Conservation (phyloP, 345 rosid species). For the Trapa bicornis region DNA sequence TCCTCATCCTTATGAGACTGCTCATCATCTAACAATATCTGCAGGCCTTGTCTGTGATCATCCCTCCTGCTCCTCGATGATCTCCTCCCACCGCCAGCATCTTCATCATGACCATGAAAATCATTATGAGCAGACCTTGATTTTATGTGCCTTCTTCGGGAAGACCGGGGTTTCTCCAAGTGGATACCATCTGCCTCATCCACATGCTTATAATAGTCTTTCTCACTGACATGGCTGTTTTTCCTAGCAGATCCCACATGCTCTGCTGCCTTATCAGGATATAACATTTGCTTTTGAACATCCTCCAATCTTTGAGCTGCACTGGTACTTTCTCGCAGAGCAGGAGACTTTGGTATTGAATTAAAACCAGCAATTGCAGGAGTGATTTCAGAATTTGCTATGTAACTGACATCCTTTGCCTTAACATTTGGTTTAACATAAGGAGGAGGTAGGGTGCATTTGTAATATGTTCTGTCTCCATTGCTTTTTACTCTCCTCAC, state of each 20-base stretch:
- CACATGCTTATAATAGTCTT: conserved; percentile 10
- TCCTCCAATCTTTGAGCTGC: conserved; percentile 15
- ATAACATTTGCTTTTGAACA: conserved; percentile 11
- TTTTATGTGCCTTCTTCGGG: conserved; percentile 43
- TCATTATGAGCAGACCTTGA: conserved; percentile 28
- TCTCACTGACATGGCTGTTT: conserved; percentile 14
- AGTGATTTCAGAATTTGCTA: conserved; percentile 13
- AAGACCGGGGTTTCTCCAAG: conserved; percentile 43
- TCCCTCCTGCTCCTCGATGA: conserved; percentile 51
- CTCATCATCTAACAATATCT: conserved; percentile 51
- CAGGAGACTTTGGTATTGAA: conserved; percentile 22
- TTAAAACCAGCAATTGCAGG: conserved; percentile 7
- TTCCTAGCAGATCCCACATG: conserved; percentile 13
- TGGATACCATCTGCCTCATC: conserved; percentile 19
- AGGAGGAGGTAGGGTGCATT: conserved; percentile 31
- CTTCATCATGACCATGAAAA: conserved; percentile 22
- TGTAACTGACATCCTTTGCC: conserved; percentile 25
- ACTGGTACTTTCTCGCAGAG: conserved; percentile 13
- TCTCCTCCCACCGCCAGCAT: conserved; percentile 22
- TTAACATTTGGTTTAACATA: conserved; percentile 19
- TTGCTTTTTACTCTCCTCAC: conserved; percentile 19
- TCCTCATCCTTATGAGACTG: conserved; percentile 41
- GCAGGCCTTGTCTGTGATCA: conserved; percentile 50
- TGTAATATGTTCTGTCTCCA: conserved; percentile 28
- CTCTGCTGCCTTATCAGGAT: conserved; percentile 22